A percentile compares a stretch with the other conserved stretches of the same genome.
Evolutionary conservation across 371 early-diverging fungal species (phyloP).

Genomic region (Actinomortierella ambigua): DNA sequence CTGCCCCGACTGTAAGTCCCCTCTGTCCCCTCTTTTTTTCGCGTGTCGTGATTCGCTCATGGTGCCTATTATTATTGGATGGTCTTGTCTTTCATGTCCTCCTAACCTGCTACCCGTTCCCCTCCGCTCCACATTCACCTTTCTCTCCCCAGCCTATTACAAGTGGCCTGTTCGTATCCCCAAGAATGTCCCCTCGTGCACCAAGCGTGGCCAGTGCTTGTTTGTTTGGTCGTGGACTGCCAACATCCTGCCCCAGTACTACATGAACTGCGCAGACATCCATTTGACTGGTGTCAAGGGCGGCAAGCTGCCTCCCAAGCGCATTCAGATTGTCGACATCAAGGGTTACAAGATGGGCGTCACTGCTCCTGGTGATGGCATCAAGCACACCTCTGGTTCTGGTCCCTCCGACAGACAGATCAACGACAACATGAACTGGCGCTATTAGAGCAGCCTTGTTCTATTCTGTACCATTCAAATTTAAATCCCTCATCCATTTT

Average conservation of each 20-base stretch:
- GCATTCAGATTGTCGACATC: conserved; percentile 27
- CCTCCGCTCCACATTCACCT: no score
- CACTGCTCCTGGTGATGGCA: conserved; percentile 25
- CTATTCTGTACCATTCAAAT: no score
- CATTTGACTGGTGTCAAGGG: conserved; percentile 17
- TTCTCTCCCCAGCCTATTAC: conserved; percentile 41
- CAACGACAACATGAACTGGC: conserved; percentile 23
- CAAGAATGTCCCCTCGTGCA: conserved; percentile 51
- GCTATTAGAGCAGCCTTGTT: neutral
- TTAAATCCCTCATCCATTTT: no score
- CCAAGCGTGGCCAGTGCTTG: conserved; percentile 35
- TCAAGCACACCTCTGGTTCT: conserved; percentile 22
- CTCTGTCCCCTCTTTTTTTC: no score
- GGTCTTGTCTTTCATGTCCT: no score
- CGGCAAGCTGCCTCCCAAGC: conserved; percentile 14
- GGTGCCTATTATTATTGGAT: no score
- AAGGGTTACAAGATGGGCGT: conserved; percentile 21
- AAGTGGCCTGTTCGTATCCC: conserved; percentile 61
- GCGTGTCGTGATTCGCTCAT: no score
- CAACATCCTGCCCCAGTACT: conserved; percentile 72
- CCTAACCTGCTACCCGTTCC: no score
- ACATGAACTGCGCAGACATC: conserved; percentile 79
- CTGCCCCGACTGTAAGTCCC: conserved; percentile 47
- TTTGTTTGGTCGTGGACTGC: conserved; percentile 80
- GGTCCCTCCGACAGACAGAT: conserved; percentile 30